Percentiles rank a stretch among this genome's conserved stretches.
Conservation (phyloP, 352 stramenopile species). For the Globisporangium spiculum region DNA sequence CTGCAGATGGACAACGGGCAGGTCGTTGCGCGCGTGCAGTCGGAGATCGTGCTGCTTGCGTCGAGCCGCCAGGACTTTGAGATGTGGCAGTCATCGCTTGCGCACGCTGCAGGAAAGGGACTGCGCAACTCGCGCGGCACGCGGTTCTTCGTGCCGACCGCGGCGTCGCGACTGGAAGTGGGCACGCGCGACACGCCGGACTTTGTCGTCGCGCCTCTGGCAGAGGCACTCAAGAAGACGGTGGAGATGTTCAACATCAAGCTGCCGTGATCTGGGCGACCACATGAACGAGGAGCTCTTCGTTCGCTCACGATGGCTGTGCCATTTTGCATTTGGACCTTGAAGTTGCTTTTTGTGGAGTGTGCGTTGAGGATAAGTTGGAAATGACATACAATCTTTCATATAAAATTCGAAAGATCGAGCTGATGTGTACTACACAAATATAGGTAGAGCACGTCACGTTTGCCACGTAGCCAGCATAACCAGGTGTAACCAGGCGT, state of each 20-base stretch:
- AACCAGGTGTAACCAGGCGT: background rate
- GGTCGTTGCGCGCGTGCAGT: constrained; percentile 75
- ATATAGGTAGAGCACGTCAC: background rate
- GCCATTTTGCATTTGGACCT: constrained; percentile 5
- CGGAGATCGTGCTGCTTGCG: constrained; percentile 74
- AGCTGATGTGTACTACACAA: background rate
- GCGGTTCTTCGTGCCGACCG: constrained; percentile 81
- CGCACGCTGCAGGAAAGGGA: constrained; percentile 74
- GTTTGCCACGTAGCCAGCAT: background rate
- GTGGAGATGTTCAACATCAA: constrained; percentile 86
- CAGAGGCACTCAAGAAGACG: constrained; percentile 73
- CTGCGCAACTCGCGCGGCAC: constrained; percentile 79
- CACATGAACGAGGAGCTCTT: background rate
- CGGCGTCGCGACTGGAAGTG: constrained; percentile 77
- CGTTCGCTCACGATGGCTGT: background rate
- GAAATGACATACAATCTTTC: background rate
- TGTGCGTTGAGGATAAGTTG: background rate
- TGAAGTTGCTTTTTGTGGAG: constrained; percentile 1
- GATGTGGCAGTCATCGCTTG: constrained; percentile 87
- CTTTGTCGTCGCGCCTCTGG: constrained; percentile 70
- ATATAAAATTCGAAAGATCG: background rate
- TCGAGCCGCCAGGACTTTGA: constrained; percentile 72
- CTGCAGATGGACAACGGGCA: constrained; percentile 82
- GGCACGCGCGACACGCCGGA: constrained; percentile 75
- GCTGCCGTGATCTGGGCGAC: constrained; percentile 23